Evolutionary conservation across 2,329 filamentous ascomycete species (phyloP).

Genomic region (Sarocladium strictum): DNA sequence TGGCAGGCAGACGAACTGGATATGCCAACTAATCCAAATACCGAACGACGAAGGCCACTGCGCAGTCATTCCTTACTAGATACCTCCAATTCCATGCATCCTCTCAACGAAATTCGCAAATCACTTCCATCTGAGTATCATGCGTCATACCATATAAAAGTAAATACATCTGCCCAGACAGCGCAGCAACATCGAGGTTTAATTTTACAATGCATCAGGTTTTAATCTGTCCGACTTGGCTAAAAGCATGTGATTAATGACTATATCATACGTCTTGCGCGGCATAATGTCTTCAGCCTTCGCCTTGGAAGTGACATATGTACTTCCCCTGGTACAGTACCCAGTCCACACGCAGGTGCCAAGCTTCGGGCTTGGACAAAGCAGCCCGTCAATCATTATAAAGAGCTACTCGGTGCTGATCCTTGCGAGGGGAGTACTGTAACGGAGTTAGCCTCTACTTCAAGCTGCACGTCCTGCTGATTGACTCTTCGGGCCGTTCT

Average conservation of each 20-base stretch:
- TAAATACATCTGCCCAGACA: background rate
- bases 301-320: no score
- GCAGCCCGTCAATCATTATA: no score
- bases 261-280: background rate
- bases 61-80: background rate
- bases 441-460: no score
- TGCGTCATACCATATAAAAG: background rate
- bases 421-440: background rate
- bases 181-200: background rate
- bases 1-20: background rate
- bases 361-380: no score
- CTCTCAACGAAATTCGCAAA: constrained; percentile 3
- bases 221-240: background rate
- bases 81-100: constrained; percentile 1
- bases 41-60: constrained; percentile 1
- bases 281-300: no score
- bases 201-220: background rate
- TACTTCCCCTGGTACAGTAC: no score
- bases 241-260: background rate
- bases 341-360: no score
- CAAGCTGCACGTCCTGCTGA: no score
- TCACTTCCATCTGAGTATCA: background rate
- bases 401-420: no score
- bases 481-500: background rate
- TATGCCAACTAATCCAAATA: background rate